Evolutionary conservation across 2,329 filamentous ascomycete species (phyloP).

Genomic region (Cladophialophora carrionii): DNA sequence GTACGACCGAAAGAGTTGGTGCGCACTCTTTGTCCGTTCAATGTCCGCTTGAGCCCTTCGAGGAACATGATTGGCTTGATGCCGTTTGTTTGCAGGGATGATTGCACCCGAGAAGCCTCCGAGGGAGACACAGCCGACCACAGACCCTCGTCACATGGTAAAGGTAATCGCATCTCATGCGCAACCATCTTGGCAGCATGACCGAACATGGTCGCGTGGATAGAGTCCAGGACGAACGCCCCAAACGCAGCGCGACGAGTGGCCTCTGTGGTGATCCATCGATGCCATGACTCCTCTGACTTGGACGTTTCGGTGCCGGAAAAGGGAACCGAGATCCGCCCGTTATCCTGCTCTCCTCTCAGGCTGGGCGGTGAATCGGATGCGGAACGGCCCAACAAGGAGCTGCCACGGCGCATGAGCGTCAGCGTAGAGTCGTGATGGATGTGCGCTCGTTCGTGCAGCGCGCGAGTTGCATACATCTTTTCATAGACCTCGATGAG

Average conservation of each 20-base stretch:
- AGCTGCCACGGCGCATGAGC: constrained; percentile 90
- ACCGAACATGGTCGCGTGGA: constrained; percentile 96
- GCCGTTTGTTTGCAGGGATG: constrained; percentile 76
- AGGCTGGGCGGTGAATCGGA: constrained; percentile 80
- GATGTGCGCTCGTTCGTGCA: constrained; percentile 94
- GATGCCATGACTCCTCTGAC: constrained; percentile 89
- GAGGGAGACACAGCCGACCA: constrained; percentile 89
- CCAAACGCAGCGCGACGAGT: constrained; percentile 88
- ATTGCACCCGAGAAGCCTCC: constrained; percentile 83
- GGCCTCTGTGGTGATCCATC: constrained; percentile 93
- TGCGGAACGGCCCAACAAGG: constrained; percentile 81
- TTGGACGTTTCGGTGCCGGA: constrained; percentile 62
- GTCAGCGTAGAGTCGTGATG: constrained; percentile 96
- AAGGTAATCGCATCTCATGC: constrained; percentile 86
- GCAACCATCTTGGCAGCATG: constrained; percentile 97
- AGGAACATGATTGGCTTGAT: constrained; percentile 85
- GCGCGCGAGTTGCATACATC: constrained; percentile 88
- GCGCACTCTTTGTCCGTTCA: constrained; percentile 80
- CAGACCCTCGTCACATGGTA: constrained; percentile 89
- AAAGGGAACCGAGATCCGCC: constrained; percentile 45
- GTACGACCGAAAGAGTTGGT: constrained; percentile 94
- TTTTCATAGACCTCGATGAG: constrained; percentile 95
- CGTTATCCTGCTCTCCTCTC: constrained; percentile 61
- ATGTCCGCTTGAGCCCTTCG: constrained; percentile 84
- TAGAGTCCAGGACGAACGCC: constrained; percentile 92